Base-by-base conservation (phyloP, 345 rosid species). In the Syzygium grande region DNA sequence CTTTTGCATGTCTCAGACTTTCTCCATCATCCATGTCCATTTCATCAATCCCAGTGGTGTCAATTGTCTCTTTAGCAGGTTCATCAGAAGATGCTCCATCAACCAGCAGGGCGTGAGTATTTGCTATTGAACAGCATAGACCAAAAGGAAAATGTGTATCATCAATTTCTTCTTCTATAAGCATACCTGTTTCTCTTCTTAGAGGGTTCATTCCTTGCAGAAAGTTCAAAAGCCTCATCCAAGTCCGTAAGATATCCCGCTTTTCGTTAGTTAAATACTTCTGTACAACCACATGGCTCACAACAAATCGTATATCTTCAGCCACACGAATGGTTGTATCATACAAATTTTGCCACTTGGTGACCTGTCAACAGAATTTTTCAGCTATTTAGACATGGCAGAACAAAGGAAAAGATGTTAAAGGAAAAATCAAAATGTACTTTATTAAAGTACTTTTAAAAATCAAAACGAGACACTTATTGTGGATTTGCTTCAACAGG, bases 171-270 rank as follows among this genome's bases (percentile, higher is more conserved):
- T 95, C 99, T 30, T 96, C 99, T 56, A 93, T 80, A 90, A 88
- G 95, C 87, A 91, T 90, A 86, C 97, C 98, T 77, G 94, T 94
- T 93, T 97, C 99, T 93, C 99, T 95, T 93, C 94, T 97, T 73
- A 93, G 87, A 86, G 97, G 96, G 90, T 92, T 90, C 94, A 96
- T 93, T 86, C 99, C 99, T 91, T 97, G 99, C 90, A 95, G 91
- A 92, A 92, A 96, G 88, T 93, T 89, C 91, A 97, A 91, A 89
- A 97, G 96, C 89, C 84, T 89, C 94, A 97, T 91, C 99, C 99
- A 96, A 85, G 95, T 91, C 93, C 91, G 92, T 78, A 93, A 88
- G 79, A 96, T 89, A 86, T 93, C 96, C 88, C 87, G 93, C 78
- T 92, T 95, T 84, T 92, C 95, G 89, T 91, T 90, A 88, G 91